Conservation (phyloP, 495 filamentous ascomycete genomes). For the Talaromyces adpressus region DNA sequence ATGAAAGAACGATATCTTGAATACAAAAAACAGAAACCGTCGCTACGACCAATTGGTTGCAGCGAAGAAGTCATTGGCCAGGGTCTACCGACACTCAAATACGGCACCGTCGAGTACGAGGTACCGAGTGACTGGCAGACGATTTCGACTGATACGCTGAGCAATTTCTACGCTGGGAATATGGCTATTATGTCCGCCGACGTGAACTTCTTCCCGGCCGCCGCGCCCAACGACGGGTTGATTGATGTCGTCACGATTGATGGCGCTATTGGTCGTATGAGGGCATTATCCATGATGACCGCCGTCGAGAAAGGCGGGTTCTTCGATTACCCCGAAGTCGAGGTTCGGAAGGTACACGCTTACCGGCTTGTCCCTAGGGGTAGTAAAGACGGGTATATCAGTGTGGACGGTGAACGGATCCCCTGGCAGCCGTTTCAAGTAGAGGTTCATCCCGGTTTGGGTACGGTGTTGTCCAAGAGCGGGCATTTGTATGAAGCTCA, state of each 20-base stretch:
- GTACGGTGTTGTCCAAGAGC: constrained; percentile 71
- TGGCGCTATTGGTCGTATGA: constrained; percentile 60
- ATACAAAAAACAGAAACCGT: constrained; percentile 32
- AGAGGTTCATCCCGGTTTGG: constrained; percentile 78
- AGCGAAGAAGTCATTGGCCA: constrained; percentile 19
- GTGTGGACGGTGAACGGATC: constrained; percentile 84
- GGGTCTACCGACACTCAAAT: constrained; percentile 65
- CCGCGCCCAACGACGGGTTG: constrained; percentile 76
- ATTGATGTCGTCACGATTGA: constrained; percentile 79
- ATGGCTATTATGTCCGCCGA: constrained; percentile 89
- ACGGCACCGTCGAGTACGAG: constrained; percentile 70
- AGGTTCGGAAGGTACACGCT: constrained; percentile 71
- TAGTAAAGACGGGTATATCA: constrained; percentile 71
- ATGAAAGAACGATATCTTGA: constrained; percentile 67
- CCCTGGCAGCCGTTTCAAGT: constrained; percentile 86
- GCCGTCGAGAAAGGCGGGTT: constrained; percentile 64
- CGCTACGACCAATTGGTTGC: constrained; percentile 11
- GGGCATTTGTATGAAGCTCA: constrained; percentile 67
- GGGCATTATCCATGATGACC: constrained; percentile 58
- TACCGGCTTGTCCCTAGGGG: constrained; percentile 75
- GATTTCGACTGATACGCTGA: constrained; percentile 64
- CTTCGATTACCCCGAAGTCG: constrained; percentile 71
- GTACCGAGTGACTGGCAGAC: constrained; percentile 70
- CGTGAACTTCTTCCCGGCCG: constrained; percentile 80
- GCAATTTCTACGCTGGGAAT: constrained; percentile 93